Evolutionary conservation across 2,329 filamentous ascomycete species (phyloP).

Genomic region (Metarhizium anisopliae): DNA sequence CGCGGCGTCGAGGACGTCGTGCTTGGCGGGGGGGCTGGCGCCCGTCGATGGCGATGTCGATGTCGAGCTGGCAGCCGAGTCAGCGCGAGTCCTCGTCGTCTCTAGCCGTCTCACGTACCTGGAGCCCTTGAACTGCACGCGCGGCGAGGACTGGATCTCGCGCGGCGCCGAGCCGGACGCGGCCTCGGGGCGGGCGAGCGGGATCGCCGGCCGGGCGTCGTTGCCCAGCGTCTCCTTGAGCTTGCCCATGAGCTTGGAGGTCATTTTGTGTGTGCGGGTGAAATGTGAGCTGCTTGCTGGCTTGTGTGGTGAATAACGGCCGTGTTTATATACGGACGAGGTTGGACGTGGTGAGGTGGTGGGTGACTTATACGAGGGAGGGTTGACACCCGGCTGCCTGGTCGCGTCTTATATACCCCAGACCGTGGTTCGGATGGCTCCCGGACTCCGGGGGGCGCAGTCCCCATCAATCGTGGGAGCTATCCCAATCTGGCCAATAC

Average conservation of each 20-base stretch:
- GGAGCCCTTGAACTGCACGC: neutral
- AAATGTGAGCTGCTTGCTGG: too few relatives aligned
- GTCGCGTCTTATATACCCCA: neutral
- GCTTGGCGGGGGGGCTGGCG: neutral
- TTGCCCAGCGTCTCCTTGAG: slow-evolving; percentile 3
- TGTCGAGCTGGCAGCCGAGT: neutral
- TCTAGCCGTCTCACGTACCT: too few relatives aligned
- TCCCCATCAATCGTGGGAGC: neutral
- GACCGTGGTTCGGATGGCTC: neutral
- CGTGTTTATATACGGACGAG: too few relatives aligned
- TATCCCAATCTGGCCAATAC: neutral
- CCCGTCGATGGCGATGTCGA: neutral
- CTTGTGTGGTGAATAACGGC: too few relatives aligned
- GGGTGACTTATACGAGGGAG: too few relatives aligned
- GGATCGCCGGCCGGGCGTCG: slow-evolving; percentile 3
- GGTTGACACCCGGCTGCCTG: too few relatives aligned
- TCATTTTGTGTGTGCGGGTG: neutral
- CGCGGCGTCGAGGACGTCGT: slow-evolving; percentile 13
- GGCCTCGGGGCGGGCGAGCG: slow-evolving; percentile 2
- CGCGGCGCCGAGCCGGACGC: neutral
- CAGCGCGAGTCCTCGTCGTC: too few relatives aligned
- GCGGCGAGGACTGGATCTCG: neutral
- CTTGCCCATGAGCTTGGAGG: slow-evolving; percentile 2
- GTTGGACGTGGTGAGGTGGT: too few relatives aligned
- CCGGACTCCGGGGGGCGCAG: neutral